These are phyloP conservation scores for Micromonas commoda DNA, from an alignment of 139 green algal genomes.

Conservation along the genomic window DNA sequence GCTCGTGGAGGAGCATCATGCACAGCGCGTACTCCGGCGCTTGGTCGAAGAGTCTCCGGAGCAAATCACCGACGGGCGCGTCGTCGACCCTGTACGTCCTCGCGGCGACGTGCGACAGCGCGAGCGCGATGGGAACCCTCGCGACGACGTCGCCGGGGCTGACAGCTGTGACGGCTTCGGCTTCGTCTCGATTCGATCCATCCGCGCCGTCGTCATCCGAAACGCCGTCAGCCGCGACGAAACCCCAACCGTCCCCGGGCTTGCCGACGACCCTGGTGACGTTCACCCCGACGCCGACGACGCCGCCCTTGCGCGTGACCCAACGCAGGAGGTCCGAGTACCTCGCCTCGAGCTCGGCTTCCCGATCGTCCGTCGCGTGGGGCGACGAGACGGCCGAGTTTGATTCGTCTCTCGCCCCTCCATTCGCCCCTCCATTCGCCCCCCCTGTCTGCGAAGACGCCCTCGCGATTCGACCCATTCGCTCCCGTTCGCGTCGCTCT, in stretches of 20 bases:
- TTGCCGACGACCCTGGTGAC: neutral
- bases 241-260: too few relatives aligned
- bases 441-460: too few relatives aligned
- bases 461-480: too few relatives aligned
- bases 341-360: neutral
- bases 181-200: too few relatives aligned
- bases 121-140: neutral
- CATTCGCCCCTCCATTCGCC: neutral
- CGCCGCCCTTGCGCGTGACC: neutral
- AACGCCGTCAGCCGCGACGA: too few relatives aligned
- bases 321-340: neutral
- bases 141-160: too few relatives aligned
- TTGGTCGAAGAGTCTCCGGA: neutral
- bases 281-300: neutral
- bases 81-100: neutral
- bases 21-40: neutral
- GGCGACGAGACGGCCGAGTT: neutral
- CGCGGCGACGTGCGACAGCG: neutral
- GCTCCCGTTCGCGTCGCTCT: too few relatives aligned
- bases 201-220: too few relatives aligned
- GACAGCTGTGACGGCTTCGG: too few relatives aligned
- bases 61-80: neutral
- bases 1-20: neutral
- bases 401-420: neutral
- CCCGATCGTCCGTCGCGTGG: neutral